Evolutionary conservation across 2,329 filamentous ascomycete species (phyloP), one percentile per base, ranked within the genome.

Genomic region (Claviceps sp.): DNA sequence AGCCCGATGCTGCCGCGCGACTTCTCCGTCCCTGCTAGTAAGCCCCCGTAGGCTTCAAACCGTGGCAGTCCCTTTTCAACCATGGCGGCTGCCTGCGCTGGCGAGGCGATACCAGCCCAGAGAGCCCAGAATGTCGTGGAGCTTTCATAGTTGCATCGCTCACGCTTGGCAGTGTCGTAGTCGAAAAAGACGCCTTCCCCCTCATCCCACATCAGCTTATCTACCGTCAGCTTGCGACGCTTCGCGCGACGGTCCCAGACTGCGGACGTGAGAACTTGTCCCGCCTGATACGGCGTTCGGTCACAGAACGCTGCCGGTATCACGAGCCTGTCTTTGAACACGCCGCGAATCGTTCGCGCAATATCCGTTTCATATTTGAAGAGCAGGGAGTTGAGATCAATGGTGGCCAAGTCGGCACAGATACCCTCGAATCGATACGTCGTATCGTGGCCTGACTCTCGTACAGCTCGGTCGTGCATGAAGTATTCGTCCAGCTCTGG

Each of bases 291-390:
- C 2, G 67, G 66, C 50, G 81, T 76, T 7, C 81, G 78, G 26
- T 81, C 78, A 59, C 85, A 87, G 71, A 89, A 97, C 57, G 94
- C 90, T 0, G 75, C 76, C 0, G 91, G 90, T 45, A 98, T 82
- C n/a, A 75, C 71, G 4, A 98, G 77, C 59, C 79, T 83, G 67
- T 97, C 91, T 51, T 80, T 78, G 67, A 97, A 97, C 59, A 88
- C 76, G 47, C 77, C 85, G 52, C 88, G 86, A 60, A 98, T 95
- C 8, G 82, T 85, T 55, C 86, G 82, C 2, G 87, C 84, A 64
- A 98, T 96, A 62, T 98, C 93, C 34, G 83, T 83, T 69, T 98
- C 93, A 64, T 97, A 97, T 70, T 97, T 97, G 79, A 93, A 98
- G 29, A 98, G 73, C 34, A 95, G 75, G 29, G 89, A 93, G 71